These are phyloP conservation scores for Xylaria polymorpha DNA, from an alignment of 2,329 filamentous ascomycete species.

Conservation along the genomic window DNA sequence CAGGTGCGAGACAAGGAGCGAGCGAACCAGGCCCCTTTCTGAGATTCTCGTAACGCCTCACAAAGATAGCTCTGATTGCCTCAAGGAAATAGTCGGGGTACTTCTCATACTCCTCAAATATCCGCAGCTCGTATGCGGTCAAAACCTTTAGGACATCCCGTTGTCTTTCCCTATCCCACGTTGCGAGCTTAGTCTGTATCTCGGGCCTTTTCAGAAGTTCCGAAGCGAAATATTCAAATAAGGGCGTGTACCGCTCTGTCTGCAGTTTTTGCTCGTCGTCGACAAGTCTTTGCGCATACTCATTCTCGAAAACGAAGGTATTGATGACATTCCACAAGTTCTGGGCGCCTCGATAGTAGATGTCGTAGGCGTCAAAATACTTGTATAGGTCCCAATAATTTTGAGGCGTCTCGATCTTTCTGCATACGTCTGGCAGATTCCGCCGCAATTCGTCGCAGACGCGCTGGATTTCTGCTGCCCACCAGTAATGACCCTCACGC, in stretches of 20 bases:
- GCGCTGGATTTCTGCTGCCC: slow-evolving; percentile 51
- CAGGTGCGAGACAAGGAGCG: background rate
- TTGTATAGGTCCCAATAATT: slow-evolving; percentile 58
- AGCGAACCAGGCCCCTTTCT: slow-evolving; percentile 12
- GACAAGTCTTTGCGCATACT: slow-evolving; percentile 37
- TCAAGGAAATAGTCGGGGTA: slow-evolving; percentile 32
- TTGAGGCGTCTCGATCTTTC: slow-evolving; percentile 33
- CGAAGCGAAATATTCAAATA: slow-evolving; percentile 40
- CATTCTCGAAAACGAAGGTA: slow-evolving; percentile 56
- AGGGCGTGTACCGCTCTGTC: slow-evolving; percentile 8
- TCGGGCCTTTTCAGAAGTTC: slow-evolving; percentile 28
- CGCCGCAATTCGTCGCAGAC: slow-evolving; percentile 39
- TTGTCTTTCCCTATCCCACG: slow-evolving; percentile 35
- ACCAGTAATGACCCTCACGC: slow-evolving; percentile 54
- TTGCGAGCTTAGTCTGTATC: slow-evolving; percentile 36
- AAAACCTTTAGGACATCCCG: slow-evolving; percentile 40
- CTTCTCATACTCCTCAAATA: slow-evolving; percentile 32
- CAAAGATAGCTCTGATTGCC: slow-evolving; percentile 37
- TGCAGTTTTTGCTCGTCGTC: slow-evolving; percentile 11
- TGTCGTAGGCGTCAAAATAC: slow-evolving; percentile 61
- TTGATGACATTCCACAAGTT: slow-evolving; percentile 62
- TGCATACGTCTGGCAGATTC: slow-evolving; percentile 31
- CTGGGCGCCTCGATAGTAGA: slow-evolving; percentile 60
- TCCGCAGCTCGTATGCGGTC: slow-evolving; percentile 29
- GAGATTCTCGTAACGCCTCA: slow-evolving; percentile 31